Conservation (phyloP, 495 filamentous ascomycete genomes). For the Astrocystis sublimbata region DNA sequence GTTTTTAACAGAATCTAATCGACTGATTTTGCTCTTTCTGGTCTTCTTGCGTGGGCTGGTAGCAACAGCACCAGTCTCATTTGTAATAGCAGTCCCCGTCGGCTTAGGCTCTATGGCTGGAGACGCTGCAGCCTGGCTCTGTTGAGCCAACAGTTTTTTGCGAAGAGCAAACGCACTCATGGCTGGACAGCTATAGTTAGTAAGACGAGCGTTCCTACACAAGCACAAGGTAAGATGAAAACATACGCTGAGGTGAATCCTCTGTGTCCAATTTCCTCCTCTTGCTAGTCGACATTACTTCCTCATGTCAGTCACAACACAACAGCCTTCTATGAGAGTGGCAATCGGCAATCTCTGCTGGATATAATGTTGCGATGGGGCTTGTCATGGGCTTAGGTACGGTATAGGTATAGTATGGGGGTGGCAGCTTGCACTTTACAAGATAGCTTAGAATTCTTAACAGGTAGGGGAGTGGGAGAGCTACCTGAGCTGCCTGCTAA, state of each 20-base stretch:
- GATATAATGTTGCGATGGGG: not conserved
- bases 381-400: too few species aligned
- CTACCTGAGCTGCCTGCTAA: too few species aligned
- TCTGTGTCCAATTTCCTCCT: slow-evolving; percentile 42
- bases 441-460: too few species aligned
- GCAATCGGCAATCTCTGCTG: not conserved
- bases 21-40: slow-evolving; percentile 4
- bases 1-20: not conserved
- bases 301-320: not conserved
- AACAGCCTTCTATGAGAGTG: too few species aligned
- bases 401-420: too few species aligned
- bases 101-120: not conserved
- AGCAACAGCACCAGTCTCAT: not conserved
- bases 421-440: too few species aligned
- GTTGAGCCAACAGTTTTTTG: slow-evolving; percentile 38
- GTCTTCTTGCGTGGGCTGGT: slow-evolving; percentile 1
- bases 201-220: not conserved
- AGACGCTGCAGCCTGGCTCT: slow-evolving; percentile 10
- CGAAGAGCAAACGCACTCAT: slow-evolving; percentile 56
- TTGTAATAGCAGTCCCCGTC: not conserved
- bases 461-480: too few species aligned
- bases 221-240: not conserved
- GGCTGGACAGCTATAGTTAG: slow-evolving; percentile 24
- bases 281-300: slow-evolving; percentile 45
- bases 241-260: slow-evolving; percentile 34